Evolutionary conservation across 1,284 basidiomycete species (phyloP).

Genomic region (Moesziomyces sp.): DNA sequence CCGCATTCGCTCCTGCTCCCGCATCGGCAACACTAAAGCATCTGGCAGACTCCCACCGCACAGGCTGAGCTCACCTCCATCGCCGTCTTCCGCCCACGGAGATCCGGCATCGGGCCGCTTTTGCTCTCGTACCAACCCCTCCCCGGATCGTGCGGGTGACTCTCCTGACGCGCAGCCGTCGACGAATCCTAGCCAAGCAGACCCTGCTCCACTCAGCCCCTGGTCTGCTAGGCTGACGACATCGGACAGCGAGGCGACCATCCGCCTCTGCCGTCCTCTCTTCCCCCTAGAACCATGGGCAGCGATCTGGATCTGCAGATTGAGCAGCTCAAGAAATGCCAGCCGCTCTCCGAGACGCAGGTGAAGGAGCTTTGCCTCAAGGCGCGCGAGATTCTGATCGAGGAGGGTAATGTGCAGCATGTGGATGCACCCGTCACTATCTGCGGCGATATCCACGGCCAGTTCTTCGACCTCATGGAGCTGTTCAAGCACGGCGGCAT

Average conservation of each 20-base stretch:
- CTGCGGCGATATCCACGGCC: conserved; percentile 98
- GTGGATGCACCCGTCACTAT: conserved; percentile 97
- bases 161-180: background rate
- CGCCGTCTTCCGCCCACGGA: too few relatives aligned
- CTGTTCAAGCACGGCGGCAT: conserved; percentile 93
- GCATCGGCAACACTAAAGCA: background rate
- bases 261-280: conserved; percentile 14
- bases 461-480: conserved; percentile 97
- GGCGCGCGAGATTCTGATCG: conserved; percentile 90
- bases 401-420: conserved; percentile 96
- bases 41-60: background rate
- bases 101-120: too few relatives aligned
- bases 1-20: background rate
- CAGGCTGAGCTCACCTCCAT: too few relatives aligned
- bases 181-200: background rate
- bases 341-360: conserved; percentile 60
- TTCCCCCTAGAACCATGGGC: conserved; percentile 26
- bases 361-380: conserved; percentile 80
- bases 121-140: too few relatives aligned
- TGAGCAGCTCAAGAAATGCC: conserved; percentile 60
- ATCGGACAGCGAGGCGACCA: conserved; percentile 23
- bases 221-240: background rate
- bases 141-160: too few relatives aligned
- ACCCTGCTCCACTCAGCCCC: conserved; percentile 1
- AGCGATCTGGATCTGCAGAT: conserved; percentile 61